These are phyloP conservation scores for Pyrrhoderma noxium DNA, from an alignment of 1,284 basidiomycete species.

Conservation along the genomic window DNA sequence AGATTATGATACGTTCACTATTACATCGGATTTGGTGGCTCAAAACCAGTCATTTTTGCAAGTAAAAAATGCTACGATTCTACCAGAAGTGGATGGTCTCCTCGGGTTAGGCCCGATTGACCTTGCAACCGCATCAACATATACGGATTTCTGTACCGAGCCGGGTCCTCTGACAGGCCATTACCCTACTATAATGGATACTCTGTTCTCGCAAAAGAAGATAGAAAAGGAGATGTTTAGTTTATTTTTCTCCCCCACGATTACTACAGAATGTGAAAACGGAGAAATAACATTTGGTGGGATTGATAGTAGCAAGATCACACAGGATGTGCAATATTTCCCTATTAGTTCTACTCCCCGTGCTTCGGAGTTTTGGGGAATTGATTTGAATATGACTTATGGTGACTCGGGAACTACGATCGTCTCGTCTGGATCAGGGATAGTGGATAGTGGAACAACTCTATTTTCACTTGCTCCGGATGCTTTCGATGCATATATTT, in stretches of 20 bases:
- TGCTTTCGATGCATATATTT: slow-evolving; percentile 16
- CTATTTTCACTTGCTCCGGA: slow-evolving; percentile 18
- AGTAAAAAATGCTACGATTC: slow-evolving; percentile 31
- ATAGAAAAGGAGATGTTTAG: slow-evolving; percentile 7
- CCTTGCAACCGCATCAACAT: slow-evolving; percentile 26
- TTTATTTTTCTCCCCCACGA: slow-evolving; percentile 13
- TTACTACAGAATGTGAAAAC: not conserved
- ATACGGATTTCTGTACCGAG: no score
- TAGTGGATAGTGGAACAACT: slow-evolving; percentile 23
- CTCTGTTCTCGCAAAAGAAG: slow-evolving; percentile 12
- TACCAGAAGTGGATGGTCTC: slow-evolving; percentile 48
- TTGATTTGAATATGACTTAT: slow-evolving; percentile 27
- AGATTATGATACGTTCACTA: slow-evolving; percentile 25
- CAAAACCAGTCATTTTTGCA: slow-evolving; percentile 44
- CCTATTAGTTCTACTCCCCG: slow-evolving; percentile 20
- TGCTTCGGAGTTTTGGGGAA: slow-evolving; percentile 29
- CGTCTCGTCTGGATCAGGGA: slow-evolving; percentile 14
- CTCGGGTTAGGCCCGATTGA: slow-evolving; percentile 37
- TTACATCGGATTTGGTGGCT: slow-evolving; percentile 42
- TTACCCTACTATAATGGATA: slow-evolving; percentile 20
- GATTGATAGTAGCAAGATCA: slow-evolving; percentile 13
- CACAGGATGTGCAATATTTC: slow-evolving; percentile 9
- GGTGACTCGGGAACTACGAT: slow-evolving; percentile 12
- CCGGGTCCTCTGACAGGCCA: slow-evolving; percentile 8
- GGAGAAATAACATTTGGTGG: slow-evolving; percentile 19